Percentiles rank a stretch among this genome's conserved stretches.
These are phyloP conservation scores for Cladosporium colombiae DNA, from an alignment of 2,329 filamentous ascomycete genomes.

Conservation along the genomic window DNA sequence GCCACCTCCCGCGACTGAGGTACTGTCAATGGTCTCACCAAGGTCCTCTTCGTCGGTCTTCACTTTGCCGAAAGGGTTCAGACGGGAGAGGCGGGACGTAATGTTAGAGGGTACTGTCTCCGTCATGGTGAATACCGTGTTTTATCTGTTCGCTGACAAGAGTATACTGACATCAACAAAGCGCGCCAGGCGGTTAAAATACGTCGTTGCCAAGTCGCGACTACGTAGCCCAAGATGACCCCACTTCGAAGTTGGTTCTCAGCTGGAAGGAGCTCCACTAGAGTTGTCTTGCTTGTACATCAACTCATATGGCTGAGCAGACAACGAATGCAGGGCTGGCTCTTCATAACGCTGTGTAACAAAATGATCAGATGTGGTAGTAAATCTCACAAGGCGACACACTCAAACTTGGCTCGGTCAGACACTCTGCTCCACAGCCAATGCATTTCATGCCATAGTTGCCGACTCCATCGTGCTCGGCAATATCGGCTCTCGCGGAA, in stretches of 20 bases:
- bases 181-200: neutral
- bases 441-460: neutral
- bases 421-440: neutral
- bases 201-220: slow-evolving; percentile 10
- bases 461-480: neutral
- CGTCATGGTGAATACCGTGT: neutral
- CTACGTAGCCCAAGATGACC: slow-evolving; percentile 8
- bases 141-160: neutral
- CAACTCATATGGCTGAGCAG: neutral
- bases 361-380: neutral
- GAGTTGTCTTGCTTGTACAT: neutral
- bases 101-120: slow-evolving; percentile 23
- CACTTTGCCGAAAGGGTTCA: slow-evolving; percentile 43
- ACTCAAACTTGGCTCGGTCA: too few relatives aligned
- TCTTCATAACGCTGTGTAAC: neutral
- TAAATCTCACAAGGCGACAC: neutral
- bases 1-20: slow-evolving; percentile 60
- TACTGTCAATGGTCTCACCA: slow-evolving; percentile 54
- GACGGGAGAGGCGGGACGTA: slow-evolving; percentile 37
- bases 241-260: slow-evolving; percentile 1
- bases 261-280: neutral
- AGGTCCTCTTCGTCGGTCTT: slow-evolving; percentile 52
- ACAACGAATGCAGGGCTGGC: neutral
- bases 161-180: neutral
- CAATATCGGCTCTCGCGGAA: neutral